These are phyloP conservation scores for Castanea crenata DNA, from an alignment of 306 rosid species.

Conservation along the genomic window DNA sequence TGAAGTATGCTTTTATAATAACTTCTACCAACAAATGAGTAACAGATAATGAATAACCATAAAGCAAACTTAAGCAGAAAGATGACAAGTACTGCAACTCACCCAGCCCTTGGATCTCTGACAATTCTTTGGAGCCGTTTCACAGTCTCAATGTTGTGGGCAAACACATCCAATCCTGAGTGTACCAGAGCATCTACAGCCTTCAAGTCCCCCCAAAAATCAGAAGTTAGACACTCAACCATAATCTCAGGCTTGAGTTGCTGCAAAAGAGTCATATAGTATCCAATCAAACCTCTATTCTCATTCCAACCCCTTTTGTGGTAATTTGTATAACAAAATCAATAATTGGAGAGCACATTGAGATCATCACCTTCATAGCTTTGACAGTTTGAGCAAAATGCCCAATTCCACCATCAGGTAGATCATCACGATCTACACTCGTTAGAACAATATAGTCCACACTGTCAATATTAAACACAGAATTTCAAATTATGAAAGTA, in stretches of 20 bases:
- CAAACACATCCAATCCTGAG: slow-evolving; percentile 95
- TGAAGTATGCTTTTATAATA: not conserved
- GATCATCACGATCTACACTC: slow-evolving; percentile 96
- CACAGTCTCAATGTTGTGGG: slow-evolving; percentile 94
- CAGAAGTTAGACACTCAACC: slow-evolving; percentile 97
- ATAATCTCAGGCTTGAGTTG: slow-evolving; percentile 81
- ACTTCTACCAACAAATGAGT: not conserved
- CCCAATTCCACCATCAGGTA: slow-evolving; percentile 97
- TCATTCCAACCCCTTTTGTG: not conserved
- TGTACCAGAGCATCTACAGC: slow-evolving; percentile 72
- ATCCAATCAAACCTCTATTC: slow-evolving; percentile 1
- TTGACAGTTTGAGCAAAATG: slow-evolving; percentile 90
- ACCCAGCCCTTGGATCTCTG: slow-evolving; percentile 99
- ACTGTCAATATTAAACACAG: slow-evolving; percentile 35
- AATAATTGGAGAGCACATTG: slow-evolving; percentile 2
- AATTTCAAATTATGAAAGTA: not conserved
- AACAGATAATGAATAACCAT: not conserved
- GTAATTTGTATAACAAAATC: not conserved
- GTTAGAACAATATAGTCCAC: slow-evolving; percentile 88
- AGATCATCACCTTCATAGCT: slow-evolving; percentile 74
- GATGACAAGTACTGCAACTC: slow-evolving; percentile 28
- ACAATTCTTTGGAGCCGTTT: slow-evolving; percentile 94
- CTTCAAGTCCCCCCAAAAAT: slow-evolving; percentile 82
- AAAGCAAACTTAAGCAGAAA: not conserved
- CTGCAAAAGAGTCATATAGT: slow-evolving; percentile 41